Percentiles rank a stretch among this genome's conserved stretches.
These are phyloP conservation scores for Candida dajiaensis DNA, from an alignment of 805 yeast species.

Conservation along the genomic window DNA sequence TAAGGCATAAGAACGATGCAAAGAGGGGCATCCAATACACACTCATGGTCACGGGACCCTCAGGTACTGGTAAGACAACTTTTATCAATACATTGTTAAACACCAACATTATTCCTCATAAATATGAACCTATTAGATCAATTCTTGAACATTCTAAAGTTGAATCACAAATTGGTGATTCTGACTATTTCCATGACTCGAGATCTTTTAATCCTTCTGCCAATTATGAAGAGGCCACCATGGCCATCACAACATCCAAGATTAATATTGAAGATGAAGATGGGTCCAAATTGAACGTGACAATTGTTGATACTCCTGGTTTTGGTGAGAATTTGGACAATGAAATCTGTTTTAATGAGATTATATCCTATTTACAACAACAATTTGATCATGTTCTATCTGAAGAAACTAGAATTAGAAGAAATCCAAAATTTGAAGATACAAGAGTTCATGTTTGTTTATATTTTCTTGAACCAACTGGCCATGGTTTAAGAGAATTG, in stretches of 20 bases:
- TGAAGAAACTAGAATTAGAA: constrained; percentile 79
- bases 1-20: constrained; percentile 56
- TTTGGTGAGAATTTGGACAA: constrained; percentile 72
- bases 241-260: constrained; percentile 62
- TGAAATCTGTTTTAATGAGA: constrained; percentile 58
- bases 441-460: constrained; percentile 69
- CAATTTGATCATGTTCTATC: constrained; percentile 75
- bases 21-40: constrained; percentile 72
- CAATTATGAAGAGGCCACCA: constrained; percentile 61
- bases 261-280: constrained; percentile 60
- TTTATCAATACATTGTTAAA: constrained; percentile 65
- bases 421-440: constrained; percentile 80
- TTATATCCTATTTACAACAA: constrained; percentile 61
- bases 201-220: constrained; percentile 55
- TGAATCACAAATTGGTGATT: constrained; percentile 15
- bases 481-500: constrained; percentile 72
- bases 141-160: constrained; percentile 23
- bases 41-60: constrained; percentile 64
- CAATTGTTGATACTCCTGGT: constrained; percentile 70
- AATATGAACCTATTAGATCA: constrained; percentile 37
- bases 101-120: constrained; percentile 54
- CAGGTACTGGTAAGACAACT: constrained; percentile 76
- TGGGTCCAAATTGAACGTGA: constrained; percentile 48
- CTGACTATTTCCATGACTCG: constrained; percentile 45
- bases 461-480: constrained; percentile 69